Evolutionary conservation across 2,329 filamentous ascomycete species (phyloP).

Genomic region (Penicillium hordei): DNA sequence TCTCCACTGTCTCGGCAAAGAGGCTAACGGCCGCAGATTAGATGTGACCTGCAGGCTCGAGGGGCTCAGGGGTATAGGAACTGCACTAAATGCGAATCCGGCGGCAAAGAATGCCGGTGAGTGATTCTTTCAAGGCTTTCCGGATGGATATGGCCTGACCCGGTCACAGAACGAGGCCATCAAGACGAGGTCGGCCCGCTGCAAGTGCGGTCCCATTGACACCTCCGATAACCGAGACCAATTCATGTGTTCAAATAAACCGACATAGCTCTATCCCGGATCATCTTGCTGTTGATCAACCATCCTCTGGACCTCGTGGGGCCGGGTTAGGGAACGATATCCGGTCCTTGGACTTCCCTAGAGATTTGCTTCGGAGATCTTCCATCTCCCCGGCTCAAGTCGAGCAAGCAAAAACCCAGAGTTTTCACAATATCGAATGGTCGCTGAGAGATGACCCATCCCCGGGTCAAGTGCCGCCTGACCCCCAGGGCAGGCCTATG

Average conservation of each 20-base stretch:
- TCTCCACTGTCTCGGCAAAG: neutral
- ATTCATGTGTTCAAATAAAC: neutral
- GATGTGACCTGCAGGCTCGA: conserved; percentile 14
- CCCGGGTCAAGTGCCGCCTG: neutral
- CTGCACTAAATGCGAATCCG: conserved; percentile 14
- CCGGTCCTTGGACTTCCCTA: neutral
- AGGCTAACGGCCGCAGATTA: conserved; percentile 8
- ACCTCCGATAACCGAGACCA: conserved; percentile 8
- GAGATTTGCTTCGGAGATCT: neutral
- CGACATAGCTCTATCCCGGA: neutral
- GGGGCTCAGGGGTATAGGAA: conserved; percentile 9
- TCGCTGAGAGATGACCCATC: neutral
- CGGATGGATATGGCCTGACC: neutral
- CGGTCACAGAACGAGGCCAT: conserved; percentile 7
- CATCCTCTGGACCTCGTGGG: neutral
- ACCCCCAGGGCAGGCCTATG: neutral
- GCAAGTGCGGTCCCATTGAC: conserved; percentile 3
- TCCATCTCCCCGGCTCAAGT: neutral
- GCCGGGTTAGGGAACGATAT: neutral
- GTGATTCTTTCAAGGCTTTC: neutral
- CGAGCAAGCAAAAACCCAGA: neutral
- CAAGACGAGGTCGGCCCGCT: conserved; percentile 8
- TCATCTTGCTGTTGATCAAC: neutral
- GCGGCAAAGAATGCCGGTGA: conserved; percentile 15
- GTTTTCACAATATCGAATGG: neutral